phyloP scores from a whole-genome alignment of 495 filamentous ascomycete species.

The Copromyces sp. region DNA sequence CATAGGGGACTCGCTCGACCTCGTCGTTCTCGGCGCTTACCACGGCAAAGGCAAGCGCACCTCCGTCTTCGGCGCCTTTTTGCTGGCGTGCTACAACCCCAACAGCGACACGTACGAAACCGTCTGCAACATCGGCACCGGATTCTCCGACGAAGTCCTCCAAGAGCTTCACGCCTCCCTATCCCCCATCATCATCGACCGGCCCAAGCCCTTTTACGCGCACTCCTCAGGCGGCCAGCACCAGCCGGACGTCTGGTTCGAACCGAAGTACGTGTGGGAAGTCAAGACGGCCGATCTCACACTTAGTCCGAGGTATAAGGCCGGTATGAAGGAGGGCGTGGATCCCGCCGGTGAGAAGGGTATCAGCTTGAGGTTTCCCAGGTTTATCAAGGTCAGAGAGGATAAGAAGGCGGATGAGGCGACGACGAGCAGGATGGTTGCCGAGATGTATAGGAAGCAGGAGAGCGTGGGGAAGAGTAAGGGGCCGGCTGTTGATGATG shows the following conservation, averaged over 20 bases:
- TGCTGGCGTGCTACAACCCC: conserved; percentile 86
- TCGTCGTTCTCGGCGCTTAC: conserved; percentile 93
- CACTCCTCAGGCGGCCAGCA: conserved; percentile 77
- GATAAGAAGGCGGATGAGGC: conserved; percentile 94
- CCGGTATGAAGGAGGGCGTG: conserved; percentile 52
- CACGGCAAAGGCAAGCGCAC: conserved; percentile 91
- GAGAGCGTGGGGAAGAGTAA: conserved; percentile 71
- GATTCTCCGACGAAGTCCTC: conserved; percentile 81
- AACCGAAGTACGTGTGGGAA: conserved; percentile 90
- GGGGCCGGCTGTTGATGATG: conserved; percentile 80
- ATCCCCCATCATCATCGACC: conserved; percentile 64
- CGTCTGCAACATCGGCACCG: conserved; percentile 96
- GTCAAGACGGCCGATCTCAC: conserved; percentile 95
- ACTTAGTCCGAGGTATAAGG: conserved; percentile 84
- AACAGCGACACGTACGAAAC: conserved; percentile 74
- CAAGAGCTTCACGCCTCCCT: conserved; percentile 71
- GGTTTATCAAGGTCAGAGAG: conserved; percentile 80
- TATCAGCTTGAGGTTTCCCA: conserved; percentile 78
- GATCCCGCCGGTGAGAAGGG: conserved; percentile 70
- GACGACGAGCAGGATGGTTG: conserved; percentile 70
- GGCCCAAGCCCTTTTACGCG: conserved; percentile 85
- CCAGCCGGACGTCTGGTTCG: conserved; percentile 98
- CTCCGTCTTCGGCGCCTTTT: conserved; percentile 87
- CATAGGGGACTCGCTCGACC: conserved; percentile 89
- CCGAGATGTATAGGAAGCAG: conserved; percentile 95